Conservation (phyloP, 148 eudicot species). For the Fallopia convolvulus region DNA sequence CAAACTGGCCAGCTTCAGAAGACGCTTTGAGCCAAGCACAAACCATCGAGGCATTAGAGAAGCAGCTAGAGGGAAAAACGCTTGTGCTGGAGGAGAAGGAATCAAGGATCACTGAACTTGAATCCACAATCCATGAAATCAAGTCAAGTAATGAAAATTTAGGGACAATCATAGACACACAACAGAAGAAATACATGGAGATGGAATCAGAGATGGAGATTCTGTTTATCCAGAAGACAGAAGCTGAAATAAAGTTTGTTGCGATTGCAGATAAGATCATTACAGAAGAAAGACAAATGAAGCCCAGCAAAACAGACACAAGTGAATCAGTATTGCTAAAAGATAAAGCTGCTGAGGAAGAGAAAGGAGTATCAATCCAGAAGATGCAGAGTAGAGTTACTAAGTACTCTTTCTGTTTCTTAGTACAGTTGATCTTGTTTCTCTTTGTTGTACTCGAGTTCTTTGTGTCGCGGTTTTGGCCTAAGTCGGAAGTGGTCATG, state of each 20-base stretch:
- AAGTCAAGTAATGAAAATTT: conserved; percentile 12
- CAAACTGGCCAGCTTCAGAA: not conserved
- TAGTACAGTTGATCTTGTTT: conserved; percentile 46
- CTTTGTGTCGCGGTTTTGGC: conserved; percentile 31
- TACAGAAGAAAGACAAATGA: conserved; percentile 25
- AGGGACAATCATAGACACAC: conserved; percentile 14
- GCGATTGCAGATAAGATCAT: conserved; percentile 31
- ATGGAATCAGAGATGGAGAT: conserved; percentile 49
- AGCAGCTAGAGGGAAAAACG: conserved; percentile 41
- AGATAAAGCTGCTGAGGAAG: conserved; percentile 26
- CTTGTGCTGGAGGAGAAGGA: conserved; percentile 33
- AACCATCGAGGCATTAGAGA: conserved; percentile 28
- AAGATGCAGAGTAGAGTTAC: conserved; percentile 43
- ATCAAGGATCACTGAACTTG: conserved; percentile 30
- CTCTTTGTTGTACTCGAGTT: conserved; percentile 31
- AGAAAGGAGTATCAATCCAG: conserved; percentile 13
- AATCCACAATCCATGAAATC: conserved; percentile 19
- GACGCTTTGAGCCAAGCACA: conserved; percentile 16
- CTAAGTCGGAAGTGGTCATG: conserved; percentile 40
- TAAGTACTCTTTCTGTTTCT: conserved; percentile 28
- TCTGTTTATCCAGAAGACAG: conserved; percentile 48
- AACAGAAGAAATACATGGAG: conserved; percentile 19
- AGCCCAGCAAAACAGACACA: conserved; percentile 14
- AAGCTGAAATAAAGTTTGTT: conserved; percentile 65
- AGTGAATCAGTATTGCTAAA: conserved; percentile 12